Base-by-base conservation (phyloP, 176 grass and related monocot species). In the Poa pratensis region DNA sequence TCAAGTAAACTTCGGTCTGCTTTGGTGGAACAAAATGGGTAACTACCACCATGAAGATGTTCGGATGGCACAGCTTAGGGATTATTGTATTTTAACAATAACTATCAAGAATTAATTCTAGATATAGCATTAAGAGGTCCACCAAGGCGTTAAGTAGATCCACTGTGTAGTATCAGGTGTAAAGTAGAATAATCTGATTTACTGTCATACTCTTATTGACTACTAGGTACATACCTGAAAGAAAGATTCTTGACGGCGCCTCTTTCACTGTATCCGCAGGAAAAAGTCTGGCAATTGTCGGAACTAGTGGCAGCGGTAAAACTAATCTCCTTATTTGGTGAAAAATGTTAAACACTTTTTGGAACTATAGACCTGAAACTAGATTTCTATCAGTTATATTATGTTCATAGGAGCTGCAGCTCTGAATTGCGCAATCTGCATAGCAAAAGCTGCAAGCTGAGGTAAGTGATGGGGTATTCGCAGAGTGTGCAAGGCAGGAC, bases 241-340 rank as follows among this genome's bases (percentile, higher is more conserved):
- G 96, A 67, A 92, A 84, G 84, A 93, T 98, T 91, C 90, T 98
- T 72, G 84, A 94, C 83, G 93, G 96, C 61, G 76, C 89, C 50
- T 92, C 96, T 34, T 98, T 98, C 82, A 87, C 86, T 62, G 96
- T 99, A 73, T 86, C 93, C 4, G 91, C 96, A 73, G 96, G 96
- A 87, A 95, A 81, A 86, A 99, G 90, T 53, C 69, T 92, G 80
- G 96, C 96, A 20, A 99, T 96, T 82, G 96, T 99, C 62, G 96
- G 96, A 89, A 92, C 96, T 76, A 99, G 96, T 79, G 96, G 96
- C 54, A 96, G 96, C 28, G 96, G 96, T 99, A 94, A 93, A 65
- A 39, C 35, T 24, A 39, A 48, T 53, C 3, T 86, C 78, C 26
- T 76, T 26, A 53, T 24, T 42, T 69, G n/a, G 49, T 61, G 69